These are phyloP conservation scores for Polytolypa hystricis DNA, from an alignment of 2,329 filamentous ascomycete species.

Conservation along the genomic window DNA sequence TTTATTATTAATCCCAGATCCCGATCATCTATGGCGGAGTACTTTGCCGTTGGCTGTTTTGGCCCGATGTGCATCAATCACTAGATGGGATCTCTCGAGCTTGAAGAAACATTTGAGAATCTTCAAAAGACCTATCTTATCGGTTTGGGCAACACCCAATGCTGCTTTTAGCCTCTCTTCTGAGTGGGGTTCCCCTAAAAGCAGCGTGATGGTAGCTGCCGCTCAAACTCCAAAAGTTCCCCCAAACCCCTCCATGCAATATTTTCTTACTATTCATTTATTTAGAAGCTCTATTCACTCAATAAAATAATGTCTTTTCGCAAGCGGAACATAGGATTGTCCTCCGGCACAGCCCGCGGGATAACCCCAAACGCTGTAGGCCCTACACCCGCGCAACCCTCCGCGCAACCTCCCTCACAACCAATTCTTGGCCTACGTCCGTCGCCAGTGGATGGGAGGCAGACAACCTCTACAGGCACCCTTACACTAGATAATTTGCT, in stretches of 20 bases:
- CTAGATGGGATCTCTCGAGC: no score
- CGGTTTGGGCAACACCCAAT: not conserved
- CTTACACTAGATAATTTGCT: slow-evolving; percentile 73
- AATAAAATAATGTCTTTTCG: slow-evolving; percentile 51
- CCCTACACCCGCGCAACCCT: slow-evolving; percentile 9
- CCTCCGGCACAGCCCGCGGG: slow-evolving; percentile 27
- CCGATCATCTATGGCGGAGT: no score
- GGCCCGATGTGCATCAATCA: no score
- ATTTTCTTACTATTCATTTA: no score
- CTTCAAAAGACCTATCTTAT: no score
- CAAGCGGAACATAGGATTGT: slow-evolving; percentile 52
- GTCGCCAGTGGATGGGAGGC: slow-evolving; percentile 76
- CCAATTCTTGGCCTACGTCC: slow-evolving; percentile 54
- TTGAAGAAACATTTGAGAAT: no score
- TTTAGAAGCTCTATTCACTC: not conserved
- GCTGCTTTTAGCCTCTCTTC: slow-evolving; percentile 5
- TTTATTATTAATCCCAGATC: no score
- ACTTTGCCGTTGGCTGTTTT: no score
- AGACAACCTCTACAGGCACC: slow-evolving; percentile 85
- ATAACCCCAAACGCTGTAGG: slow-evolving; percentile 18
- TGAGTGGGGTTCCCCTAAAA: no score
- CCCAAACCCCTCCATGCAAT: no score
- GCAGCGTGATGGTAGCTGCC: no score
- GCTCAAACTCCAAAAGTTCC: no score
- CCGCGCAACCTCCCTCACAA: slow-evolving; percentile 17